These are phyloP conservation scores for Pythium sukuiense DNA, from an alignment of 352 stramenopile genomes.

Conservation along the genomic window DNA sequence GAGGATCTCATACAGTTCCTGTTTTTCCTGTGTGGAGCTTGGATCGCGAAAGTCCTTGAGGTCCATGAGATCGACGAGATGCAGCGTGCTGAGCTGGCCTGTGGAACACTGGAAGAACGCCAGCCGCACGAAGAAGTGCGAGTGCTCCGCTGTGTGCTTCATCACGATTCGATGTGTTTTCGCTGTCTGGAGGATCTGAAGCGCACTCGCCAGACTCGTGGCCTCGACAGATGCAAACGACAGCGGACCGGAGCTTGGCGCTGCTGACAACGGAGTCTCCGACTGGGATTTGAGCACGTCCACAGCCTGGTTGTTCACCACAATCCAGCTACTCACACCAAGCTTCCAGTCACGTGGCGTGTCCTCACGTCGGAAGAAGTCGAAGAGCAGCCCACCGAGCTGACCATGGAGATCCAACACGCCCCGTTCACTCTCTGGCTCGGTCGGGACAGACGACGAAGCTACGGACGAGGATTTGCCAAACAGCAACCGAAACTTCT, in stretches of 20 bases:
- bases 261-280: background rate
- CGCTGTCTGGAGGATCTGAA: slow-evolving; percentile 58
- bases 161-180: slow-evolving; percentile 76
- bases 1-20: slow-evolving; percentile 61
- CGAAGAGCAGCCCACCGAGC: slow-evolving; percentile 47
- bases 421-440: slow-evolving; percentile 25
- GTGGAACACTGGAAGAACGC: slow-evolving; percentile 45
- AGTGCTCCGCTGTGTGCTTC: slow-evolving; percentile 62
- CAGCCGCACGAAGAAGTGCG: slow-evolving; percentile 70
- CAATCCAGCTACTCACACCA: slow-evolving; percentile 70
- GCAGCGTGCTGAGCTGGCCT: slow-evolving; percentile 66
- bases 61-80: slow-evolving; percentile 64
- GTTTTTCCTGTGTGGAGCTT: slow-evolving; percentile 48
- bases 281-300: slow-evolving; percentile 46
- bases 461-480: slow-evolving; percentile 43
- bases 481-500: slow-evolving; percentile 74
- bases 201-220: slow-evolving; percentile 39
- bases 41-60: slow-evolving; percentile 58
- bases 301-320: slow-evolving; percentile 63
- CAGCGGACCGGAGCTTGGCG: slow-evolving; percentile 13
- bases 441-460: background rate
- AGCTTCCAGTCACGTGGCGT: slow-evolving; percentile 37
- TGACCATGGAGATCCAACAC: slow-evolving; percentile 61
- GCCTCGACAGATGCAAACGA: slow-evolving; percentile 62
- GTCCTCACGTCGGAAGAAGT: slow-evolving; percentile 37